A percentile compares a stretch with the other conserved stretches of the same genome.
phyloP scores from a whole-genome alignment of 164 flowering plant species.

The Aristolochia fimbriata region DNA sequence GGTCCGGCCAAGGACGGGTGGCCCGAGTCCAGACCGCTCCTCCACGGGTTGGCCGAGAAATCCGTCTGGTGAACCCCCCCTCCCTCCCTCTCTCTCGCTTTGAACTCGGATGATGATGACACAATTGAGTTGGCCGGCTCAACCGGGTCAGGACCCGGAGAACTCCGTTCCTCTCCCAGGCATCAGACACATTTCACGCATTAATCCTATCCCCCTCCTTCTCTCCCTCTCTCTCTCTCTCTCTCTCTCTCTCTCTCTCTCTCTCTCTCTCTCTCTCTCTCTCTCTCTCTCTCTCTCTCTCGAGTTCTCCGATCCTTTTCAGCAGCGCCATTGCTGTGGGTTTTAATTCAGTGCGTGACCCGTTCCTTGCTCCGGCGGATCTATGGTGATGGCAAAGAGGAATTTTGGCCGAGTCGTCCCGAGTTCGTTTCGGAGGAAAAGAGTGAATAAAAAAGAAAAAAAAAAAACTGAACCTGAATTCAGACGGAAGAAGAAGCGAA shows the following conservation, averaged over 20 bases:
- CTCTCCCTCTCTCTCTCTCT: too few relatives aligned
- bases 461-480: not conserved
- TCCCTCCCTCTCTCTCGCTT: not conserved
- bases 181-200: too few relatives aligned
- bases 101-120: not conserved
- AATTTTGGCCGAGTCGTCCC: constrained; percentile 59
- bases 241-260: too few relatives aligned
- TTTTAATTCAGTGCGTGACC: not conserved
- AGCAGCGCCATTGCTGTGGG: not conserved
- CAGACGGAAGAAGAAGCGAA: not conserved
- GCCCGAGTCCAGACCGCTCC: constrained; percentile 61
- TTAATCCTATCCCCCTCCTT: too few relatives aligned
- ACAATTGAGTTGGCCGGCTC: not conserved
- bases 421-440: constrained; percentile 37
- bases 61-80: constrained; percentile 13
- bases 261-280: too few relatives aligned
- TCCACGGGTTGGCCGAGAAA: constrained; percentile 27
- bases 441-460: not conserved
- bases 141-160: not conserved
- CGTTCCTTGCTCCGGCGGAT: constrained; percentile 25
- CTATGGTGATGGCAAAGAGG: constrained; percentile 41
- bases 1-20: constrained; percentile 33
- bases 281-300: not conserved
- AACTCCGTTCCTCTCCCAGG: not conserved
- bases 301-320: not conserved